These are phyloP conservation scores for Phyllosticta citrichinensis DNA, from an alignment of 2,329 filamentous ascomycete genomes.

Conservation along the genomic window DNA sequence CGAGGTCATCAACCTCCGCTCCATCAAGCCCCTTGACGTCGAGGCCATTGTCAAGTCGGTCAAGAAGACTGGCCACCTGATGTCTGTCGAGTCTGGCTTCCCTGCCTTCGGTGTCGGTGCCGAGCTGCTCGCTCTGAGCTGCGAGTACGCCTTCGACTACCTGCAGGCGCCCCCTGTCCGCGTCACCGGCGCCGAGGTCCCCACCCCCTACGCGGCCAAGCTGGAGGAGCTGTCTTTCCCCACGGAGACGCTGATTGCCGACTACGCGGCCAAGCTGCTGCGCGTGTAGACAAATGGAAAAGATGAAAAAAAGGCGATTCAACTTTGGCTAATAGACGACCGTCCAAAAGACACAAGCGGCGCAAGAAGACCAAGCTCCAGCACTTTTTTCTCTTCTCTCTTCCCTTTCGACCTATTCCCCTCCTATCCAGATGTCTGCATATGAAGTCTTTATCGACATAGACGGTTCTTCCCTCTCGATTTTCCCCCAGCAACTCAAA, in stretches of 20 bases:
- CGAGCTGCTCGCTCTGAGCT: conserved; percentile 86
- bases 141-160: conserved; percentile 98
- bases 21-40: conserved; percentile 91
- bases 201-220: conserved; percentile 86
- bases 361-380: background rate
- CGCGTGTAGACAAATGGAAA: conserved; percentile 46
- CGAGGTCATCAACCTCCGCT: conserved; percentile 97
- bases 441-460: conserved; percentile 1
- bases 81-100: conserved; percentile 92
- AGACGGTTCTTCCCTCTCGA: conserved; percentile 1
- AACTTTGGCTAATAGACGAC: background rate
- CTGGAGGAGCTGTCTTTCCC: conserved; percentile 96
- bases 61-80: conserved; percentile 93
- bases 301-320: background rate
- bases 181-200: conserved; percentile 93
- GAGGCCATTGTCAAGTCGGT: conserved; percentile 93
- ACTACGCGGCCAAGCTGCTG: conserved; percentile 83
- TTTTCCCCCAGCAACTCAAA: background rate
- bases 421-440: background rate
- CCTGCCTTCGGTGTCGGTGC: conserved; percentile 86
- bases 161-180: conserved; percentile 87
- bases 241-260: conserved; percentile 74
- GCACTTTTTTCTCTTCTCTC: background rate
- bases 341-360: background rate
- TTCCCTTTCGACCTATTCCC: background rate